phyloP scores from a whole-genome alignment of 1,284 basidiomycete genomes.

The Coniferiporia sulphurascens region DNA sequence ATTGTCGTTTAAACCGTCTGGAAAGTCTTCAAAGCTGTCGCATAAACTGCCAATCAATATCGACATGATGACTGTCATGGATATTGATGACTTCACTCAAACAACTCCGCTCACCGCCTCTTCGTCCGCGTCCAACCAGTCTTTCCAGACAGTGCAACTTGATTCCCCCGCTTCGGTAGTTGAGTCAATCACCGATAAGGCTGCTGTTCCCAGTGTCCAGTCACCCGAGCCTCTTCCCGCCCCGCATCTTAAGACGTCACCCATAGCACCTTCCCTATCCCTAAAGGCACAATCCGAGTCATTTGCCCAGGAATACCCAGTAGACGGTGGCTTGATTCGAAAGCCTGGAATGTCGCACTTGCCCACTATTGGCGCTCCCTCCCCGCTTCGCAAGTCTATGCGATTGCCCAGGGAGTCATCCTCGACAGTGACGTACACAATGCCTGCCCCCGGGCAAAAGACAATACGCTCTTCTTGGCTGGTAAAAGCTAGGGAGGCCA shows the following conservation, averaged over 20 bases:
- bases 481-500: conserved; percentile 68
- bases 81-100: conserved; percentile 17
- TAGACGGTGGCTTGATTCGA: conserved; percentile 21
- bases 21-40: background rate
- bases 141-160: conserved; percentile 36
- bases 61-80: conserved; percentile 20
- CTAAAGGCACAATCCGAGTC: background rate
- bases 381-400: conserved; percentile 64
- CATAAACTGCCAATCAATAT: background rate
- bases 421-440: conserved; percentile 25
- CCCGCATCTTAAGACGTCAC: background rate
- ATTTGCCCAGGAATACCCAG: background rate
- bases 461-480: conserved; percentile 67
- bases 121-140: conserved; percentile 22
- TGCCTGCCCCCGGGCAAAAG: conserved; percentile 37
- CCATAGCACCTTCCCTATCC: background rate
- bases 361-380: conserved; percentile 57
- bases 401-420: conserved; percentile 45
- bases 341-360: conserved; percentile 39
- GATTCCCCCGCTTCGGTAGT: conserved; percentile 26
- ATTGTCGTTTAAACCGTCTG: background rate
- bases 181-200: background rate
- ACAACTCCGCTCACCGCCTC: conserved; percentile 9
- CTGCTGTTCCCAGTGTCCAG: background rate
- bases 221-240: conserved; percentile 5